phyloP scores from a whole-genome alignment of 2,329 filamentous ascomycete genomes.

The Trichoderma cornu-damae region DNA sequence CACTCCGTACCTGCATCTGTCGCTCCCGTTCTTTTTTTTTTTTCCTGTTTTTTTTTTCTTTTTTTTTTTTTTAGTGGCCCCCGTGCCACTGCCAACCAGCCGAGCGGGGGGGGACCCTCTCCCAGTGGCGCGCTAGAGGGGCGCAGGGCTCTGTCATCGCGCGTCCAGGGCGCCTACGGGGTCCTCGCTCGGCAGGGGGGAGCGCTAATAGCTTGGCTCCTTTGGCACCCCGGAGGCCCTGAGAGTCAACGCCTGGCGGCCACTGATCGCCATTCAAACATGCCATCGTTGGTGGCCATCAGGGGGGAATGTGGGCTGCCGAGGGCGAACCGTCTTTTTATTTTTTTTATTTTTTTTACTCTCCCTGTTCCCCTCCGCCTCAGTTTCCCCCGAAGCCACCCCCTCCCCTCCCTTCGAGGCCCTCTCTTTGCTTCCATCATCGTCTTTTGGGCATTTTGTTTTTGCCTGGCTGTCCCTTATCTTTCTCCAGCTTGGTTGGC shows the following conservation, averaged over 20 bases:
- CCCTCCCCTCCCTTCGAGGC: too few species aligned
- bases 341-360: too few species aligned
- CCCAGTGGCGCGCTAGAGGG: background rate
- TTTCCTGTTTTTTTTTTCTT: too few species aligned
- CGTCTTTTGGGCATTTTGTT: too few species aligned
- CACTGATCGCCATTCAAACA: conserved; percentile 9
- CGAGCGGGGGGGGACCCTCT: background rate
- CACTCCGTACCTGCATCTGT: conserved; percentile 4
- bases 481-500: conserved; percentile 5
- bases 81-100: conserved; percentile 8
- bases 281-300: conserved; percentile 10
- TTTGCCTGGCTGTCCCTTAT: conserved; percentile 3
- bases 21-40: too few species aligned
- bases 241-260: conserved; percentile 3
- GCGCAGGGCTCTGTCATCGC: conserved; percentile 7
- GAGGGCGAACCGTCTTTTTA: conserved; percentile 13
- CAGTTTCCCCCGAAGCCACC: background rate
- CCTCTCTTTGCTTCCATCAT: conserved; percentile 7
- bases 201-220: conserved; percentile 1
- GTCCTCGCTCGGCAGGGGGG: conserved; percentile 6
- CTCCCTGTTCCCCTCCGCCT: conserved; percentile 6
- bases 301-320: conserved; percentile 14
- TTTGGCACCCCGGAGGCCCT: background rate
- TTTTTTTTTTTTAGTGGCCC: conserved; percentile 17
- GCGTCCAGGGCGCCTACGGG: background rate